phyloP scores from a whole-genome alignment of 257 asterid species.

The Paulownia fortunei region DNA sequence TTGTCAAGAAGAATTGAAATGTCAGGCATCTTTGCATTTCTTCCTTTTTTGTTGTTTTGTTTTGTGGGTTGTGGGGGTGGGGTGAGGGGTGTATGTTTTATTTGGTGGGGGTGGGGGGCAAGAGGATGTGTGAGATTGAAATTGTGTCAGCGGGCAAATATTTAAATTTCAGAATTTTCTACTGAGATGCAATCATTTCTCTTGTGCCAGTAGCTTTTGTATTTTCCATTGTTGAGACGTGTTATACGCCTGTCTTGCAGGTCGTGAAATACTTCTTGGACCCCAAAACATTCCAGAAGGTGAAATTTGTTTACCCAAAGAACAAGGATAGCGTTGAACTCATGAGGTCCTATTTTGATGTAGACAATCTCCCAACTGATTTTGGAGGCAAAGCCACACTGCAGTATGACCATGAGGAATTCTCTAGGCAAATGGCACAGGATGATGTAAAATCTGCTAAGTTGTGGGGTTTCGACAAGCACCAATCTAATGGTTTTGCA shows the following conservation, averaged over 20 bases:
- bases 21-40: too few species aligned
- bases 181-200: background rate
- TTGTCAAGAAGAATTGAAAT: background rate
- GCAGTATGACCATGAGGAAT: constrained; percentile 86
- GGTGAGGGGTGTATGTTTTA: too few species aligned
- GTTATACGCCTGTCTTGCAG: constrained; percentile 50
- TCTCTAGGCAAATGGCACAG: constrained; percentile 77
- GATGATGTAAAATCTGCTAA: constrained; percentile 79
- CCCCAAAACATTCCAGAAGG: constrained; percentile 87
- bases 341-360: constrained; percentile 75
- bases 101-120: too few species aligned
- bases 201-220: background rate
- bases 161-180: too few species aligned
- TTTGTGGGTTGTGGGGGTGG: too few species aligned
- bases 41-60: too few species aligned
- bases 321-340: constrained; percentile 89
- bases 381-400: constrained; percentile 89
- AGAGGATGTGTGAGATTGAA: too few species aligned
- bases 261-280: constrained; percentile 91
- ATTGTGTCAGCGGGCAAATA: too few species aligned
- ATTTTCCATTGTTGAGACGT: background rate
- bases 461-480: constrained; percentile 75
- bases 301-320: constrained; percentile 91
- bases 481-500: constrained; percentile 43
- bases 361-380: constrained; percentile 88